Conservation (phyloP, 371 early-diverging fungal species). For the Cladochytrium tenue region DNA sequence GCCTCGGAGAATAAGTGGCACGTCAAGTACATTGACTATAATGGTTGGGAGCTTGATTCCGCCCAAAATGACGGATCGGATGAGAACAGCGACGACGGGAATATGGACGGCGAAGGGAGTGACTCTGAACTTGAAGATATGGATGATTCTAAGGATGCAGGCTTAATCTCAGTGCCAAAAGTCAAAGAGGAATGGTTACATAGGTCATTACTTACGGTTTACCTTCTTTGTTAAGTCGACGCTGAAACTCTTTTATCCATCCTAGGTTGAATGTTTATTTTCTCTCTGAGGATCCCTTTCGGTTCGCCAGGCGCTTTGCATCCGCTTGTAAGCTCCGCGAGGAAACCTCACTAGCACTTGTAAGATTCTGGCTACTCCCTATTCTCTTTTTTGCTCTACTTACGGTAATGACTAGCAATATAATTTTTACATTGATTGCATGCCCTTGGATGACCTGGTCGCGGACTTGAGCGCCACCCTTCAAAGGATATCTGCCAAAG, state of each 20-base stretch:
- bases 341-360: constrained; percentile 34
- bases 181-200: constrained; percentile 44
- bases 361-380: constrained; percentile 15
- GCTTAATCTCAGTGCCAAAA: constrained; percentile 2
- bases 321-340: constrained; percentile 34
- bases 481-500: constrained; percentile 16
- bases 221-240: neutral
- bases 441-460: constrained; percentile 41
- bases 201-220: constrained; percentile 29
- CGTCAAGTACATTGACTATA: constrained; percentile 34
- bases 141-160: constrained; percentile 14
- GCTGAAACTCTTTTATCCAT: neutral
- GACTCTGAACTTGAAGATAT: constrained; percentile 10
- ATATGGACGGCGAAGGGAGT: constrained; percentile 16
- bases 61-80: neutral
- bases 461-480: constrained; percentile 12
- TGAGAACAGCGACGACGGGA: constrained; percentile 14
- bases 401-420: constrained; percentile 32
- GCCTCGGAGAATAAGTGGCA: constrained; percentile 34
- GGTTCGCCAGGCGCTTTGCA: constrained; percentile 45
- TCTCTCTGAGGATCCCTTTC: constrained; percentile 53
- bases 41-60: constrained; percentile 42
- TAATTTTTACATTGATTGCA: constrained; percentile 52
- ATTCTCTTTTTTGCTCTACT: neutral
- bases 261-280: constrained; percentile 46